Conservation (phyloP, 2,329 filamentous ascomycete species). For the Albifimbria verrucaria region DNA sequence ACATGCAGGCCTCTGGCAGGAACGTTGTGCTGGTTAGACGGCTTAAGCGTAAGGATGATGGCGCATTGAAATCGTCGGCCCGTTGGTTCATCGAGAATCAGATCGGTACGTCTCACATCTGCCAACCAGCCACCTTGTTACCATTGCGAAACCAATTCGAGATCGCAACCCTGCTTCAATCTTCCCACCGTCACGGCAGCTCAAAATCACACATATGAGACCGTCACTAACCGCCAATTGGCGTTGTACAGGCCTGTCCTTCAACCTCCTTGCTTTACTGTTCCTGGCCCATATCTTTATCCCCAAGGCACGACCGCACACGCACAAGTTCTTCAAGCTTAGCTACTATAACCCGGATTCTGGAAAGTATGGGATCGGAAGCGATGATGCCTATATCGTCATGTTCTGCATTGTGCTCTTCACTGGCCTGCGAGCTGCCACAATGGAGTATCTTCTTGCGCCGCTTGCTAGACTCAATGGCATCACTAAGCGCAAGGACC, state of each 20-base stretch:
- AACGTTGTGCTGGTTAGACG: slow-evolving; percentile 54
- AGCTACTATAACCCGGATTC: slow-evolving; percentile 74
- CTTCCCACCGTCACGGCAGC: too few relatives aligned
- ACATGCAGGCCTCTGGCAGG: slow-evolving; percentile 50
- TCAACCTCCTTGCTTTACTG: slow-evolving; percentile 81
- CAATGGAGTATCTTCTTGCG: slow-evolving; percentile 83
- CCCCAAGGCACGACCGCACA: slow-evolving; percentile 73
- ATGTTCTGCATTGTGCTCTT: slow-evolving; percentile 77
- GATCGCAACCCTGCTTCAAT: too few relatives aligned
- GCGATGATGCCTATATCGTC: slow-evolving; percentile 76
- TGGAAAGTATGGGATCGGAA: slow-evolving; percentile 71
- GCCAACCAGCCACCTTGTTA: not conserved
- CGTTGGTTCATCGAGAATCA: slow-evolving; percentile 76
- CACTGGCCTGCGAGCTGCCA: slow-evolving; percentile 77
- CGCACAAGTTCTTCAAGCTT: slow-evolving; percentile 83
- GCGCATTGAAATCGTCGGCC: slow-evolving; percentile 57
- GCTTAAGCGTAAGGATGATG: slow-evolving; percentile 59
- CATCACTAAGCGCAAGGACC: slow-evolving; percentile 70
- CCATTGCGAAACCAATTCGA: too few relatives aligned
- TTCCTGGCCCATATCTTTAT: slow-evolving; percentile 79
- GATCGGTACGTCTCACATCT: slow-evolving; percentile 58
- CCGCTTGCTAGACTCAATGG: slow-evolving; percentile 73
- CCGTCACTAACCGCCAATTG: not conserved
- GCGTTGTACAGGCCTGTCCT: slow-evolving; percentile 60
- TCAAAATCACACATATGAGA: too few relatives aligned